These are phyloP conservation scores for Cyberlindnera mycetangii DNA, from an alignment of 805 yeast genomes.

Conservation along the genomic window DNA sequence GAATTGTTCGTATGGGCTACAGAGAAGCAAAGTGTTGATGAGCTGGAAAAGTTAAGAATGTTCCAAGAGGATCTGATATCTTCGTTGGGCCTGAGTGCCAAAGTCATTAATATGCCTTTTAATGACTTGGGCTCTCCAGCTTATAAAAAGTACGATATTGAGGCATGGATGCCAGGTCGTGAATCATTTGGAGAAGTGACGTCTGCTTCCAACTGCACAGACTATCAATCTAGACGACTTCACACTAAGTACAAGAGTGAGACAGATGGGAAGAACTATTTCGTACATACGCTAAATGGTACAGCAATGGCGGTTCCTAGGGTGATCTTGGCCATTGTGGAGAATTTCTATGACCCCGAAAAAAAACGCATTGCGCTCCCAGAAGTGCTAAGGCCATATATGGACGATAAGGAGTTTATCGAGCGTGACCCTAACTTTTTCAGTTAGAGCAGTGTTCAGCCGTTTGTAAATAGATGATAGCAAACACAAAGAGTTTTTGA, in stretches of 20 bases:
- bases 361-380: constrained; percentile 62
- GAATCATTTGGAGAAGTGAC: constrained; percentile 91
- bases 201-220: constrained; percentile 89
- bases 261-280: constrained; percentile 36
- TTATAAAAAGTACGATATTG: constrained; percentile 84
- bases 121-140: constrained; percentile 95
- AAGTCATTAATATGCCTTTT: constrained; percentile 84
- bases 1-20: constrained; percentile 80
- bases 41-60: constrained; percentile 56
- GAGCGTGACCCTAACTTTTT: constrained; percentile 2
- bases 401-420: constrained; percentile 53
- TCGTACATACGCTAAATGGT: constrained; percentile 85
- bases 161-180: constrained; percentile 98
- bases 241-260: constrained; percentile 53
- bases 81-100: constrained; percentile 73
- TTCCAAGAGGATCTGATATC: constrained; percentile 64
- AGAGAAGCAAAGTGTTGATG: constrained; percentile 41
- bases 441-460: not conserved
- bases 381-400: constrained; percentile 58
- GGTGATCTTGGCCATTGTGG: constrained; percentile 84
- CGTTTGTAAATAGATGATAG: not conserved
- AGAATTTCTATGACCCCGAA: constrained; percentile 68
- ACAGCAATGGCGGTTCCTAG: constrained; percentile 96
- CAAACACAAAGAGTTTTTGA: too few relatives aligned
- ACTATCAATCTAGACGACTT: constrained; percentile 83